Conservation (phyloP, 805 yeast species). For the Candida tallmaniae region DNA sequence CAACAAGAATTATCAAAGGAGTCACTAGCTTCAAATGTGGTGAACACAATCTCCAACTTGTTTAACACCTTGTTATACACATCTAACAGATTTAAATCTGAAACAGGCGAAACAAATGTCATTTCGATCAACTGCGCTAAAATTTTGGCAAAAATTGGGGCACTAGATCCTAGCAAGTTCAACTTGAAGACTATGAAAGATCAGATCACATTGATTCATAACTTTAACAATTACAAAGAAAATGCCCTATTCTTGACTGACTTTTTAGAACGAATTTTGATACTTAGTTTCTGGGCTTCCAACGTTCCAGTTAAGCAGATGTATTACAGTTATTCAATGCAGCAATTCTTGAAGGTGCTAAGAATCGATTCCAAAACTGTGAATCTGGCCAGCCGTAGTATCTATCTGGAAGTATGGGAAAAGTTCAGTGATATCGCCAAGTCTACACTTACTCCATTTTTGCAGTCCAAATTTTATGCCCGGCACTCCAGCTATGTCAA, state of each 20-base stretch:
- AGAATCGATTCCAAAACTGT: conserved; percentile 30
- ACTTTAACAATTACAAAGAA: conserved; percentile 60
- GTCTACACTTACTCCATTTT: conserved; percentile 70
- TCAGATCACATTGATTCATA: conserved; percentile 49
- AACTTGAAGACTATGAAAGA: conserved; percentile 38
- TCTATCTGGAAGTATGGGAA: conserved; percentile 47
- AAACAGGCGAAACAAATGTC: conserved; percentile 28
- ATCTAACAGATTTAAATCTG: conserved; percentile 51
- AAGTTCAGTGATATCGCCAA: conserved; percentile 61
- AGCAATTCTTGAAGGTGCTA: conserved; percentile 68
- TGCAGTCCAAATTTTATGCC: conserved; percentile 63
- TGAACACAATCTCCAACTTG: conserved; percentile 36
- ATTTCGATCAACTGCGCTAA: conserved; percentile 60
- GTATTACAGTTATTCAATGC: conserved; percentile 84
- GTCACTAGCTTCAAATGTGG: conserved; percentile 4
- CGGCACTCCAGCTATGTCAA: conserved; percentile 41
- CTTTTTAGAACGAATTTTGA: conserved; percentile 65
- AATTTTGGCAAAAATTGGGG: conserved; percentile 74
- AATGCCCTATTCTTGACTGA: conserved; percentile 58
- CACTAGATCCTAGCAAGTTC: conserved; percentile 61
- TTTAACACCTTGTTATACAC: conserved; percentile 52
- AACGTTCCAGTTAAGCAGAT: conserved; percentile 82
- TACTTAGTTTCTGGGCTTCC: conserved; percentile 85
- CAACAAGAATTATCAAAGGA: conserved; percentile 31
- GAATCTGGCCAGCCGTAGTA: conserved; percentile 13